A percentile compares a stretch with the other conserved stretches of the same genome.
Conservation (phyloP, 228 moss, liverwort and hornwort species). For the Sphagnum magellanicum region DNA sequence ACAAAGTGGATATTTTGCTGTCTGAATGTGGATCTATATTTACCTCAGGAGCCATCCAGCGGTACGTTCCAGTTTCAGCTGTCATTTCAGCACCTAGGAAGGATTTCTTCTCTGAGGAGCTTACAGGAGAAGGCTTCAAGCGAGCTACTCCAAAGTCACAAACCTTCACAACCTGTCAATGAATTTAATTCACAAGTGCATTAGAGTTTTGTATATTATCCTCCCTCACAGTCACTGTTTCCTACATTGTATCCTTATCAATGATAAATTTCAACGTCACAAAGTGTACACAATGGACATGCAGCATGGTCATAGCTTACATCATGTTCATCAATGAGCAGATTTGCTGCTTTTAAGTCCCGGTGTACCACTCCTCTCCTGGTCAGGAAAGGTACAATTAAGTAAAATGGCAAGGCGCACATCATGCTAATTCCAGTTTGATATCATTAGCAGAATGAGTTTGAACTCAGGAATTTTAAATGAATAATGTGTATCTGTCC, state of each 20-base stretch:
- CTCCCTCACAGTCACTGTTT: too few species aligned
- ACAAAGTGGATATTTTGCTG: too few species aligned
- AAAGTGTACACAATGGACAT: too few species aligned
- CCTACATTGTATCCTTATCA: too few species aligned
- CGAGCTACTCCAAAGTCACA: conserved; percentile 99
- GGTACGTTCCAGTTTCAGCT: conserved; percentile 94
- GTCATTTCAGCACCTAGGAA: conserved; percentile 79
- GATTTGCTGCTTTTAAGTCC: conserved; percentile 94
- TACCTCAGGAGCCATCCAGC: conserved; percentile 99
- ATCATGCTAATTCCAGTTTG: too few species aligned
- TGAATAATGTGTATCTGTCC: too few species aligned
- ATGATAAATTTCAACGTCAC: too few species aligned
- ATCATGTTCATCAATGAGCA: conserved; percentile 89
- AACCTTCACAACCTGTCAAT: conserved; percentile 87
- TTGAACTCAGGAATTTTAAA: too few species aligned
- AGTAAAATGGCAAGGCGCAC: too few species aligned
- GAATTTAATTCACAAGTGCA: neutral
- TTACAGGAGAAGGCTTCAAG: conserved; percentile 67
- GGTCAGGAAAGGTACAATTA: neutral
- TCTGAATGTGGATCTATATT: neutral
- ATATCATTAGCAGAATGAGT: too few species aligned
- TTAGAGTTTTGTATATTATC: too few species aligned
- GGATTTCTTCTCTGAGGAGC: conserved; percentile 38
- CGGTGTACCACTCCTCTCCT: conserved; percentile 96
- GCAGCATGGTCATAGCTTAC: conserved; percentile 24